Evolutionary conservation across 805 yeast genomes (phyloP).

Genomic region (Scheffersomyces amazonensis): DNA sequence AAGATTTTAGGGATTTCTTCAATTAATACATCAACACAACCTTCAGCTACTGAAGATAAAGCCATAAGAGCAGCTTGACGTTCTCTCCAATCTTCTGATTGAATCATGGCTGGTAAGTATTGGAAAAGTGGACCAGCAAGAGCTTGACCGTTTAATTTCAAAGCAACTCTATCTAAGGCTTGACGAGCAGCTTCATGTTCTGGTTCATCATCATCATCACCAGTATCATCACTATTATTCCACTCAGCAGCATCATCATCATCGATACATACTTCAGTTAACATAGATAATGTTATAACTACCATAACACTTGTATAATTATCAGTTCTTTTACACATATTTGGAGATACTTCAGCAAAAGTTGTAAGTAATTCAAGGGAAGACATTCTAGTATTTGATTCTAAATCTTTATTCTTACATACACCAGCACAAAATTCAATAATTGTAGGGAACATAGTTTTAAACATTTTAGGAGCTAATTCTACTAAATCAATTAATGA

Average conservation of each 20-base stretch:
- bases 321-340: conserved; percentile 84
- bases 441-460: conserved; percentile 85
- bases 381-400: conserved; percentile 73
- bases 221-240: conserved; percentile 80
- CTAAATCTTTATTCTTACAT: conserved; percentile 76
- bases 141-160: conserved; percentile 77
- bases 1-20: conserved; percentile 77
- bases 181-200: conserved; percentile 92
- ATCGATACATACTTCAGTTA: conserved; percentile 89
- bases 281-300: conserved; percentile 69
- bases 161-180: conserved; percentile 86
- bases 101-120: conserved; percentile 79
- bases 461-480: conserved; percentile 91
- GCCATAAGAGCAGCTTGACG: conserved; percentile 98
- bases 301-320: conserved; percentile 72
- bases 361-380: conserved; percentile 88
- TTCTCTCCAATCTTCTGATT: conserved; percentile 82
- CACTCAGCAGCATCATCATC: conserved; percentile 85
- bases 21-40: conserved; percentile 86
- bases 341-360: conserved; percentile 90
- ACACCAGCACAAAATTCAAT: conserved; percentile 84
- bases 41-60: conserved; percentile 94
- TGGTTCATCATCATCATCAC: conserved; percentile 75
- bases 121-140: conserved; percentile 86
- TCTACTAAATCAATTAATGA: conserved; percentile 86